Percentiles rank a stretch among this genome's conserved stretches.
Conservation (phyloP, 805 yeast genomes). For the Candida ponderosae region DNA sequence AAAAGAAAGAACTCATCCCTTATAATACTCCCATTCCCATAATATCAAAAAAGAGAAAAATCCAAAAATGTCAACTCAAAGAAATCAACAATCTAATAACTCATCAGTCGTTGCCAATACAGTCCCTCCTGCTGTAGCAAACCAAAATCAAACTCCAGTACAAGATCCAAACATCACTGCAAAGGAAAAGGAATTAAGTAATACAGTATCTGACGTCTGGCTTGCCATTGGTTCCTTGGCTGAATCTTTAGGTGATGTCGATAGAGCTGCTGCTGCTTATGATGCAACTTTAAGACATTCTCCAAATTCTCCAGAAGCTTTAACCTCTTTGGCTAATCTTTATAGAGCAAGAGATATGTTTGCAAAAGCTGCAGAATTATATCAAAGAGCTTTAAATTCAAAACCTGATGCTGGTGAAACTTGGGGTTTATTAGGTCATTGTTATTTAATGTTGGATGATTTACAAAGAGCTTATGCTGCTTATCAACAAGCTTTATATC, state of each 20-base stretch:
- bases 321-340: slow-evolving; percentile 80
- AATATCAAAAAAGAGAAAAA: no score
- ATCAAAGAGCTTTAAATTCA: slow-evolving; percentile 75
- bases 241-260: slow-evolving; percentile 81
- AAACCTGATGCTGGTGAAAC: slow-evolving; percentile 90
- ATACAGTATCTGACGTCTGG: slow-evolving; percentile 79
- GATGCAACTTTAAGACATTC: slow-evolving; percentile 82
- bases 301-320: slow-evolving; percentile 79
- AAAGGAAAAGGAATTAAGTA: slow-evolving; percentile 24
- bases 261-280: slow-evolving; percentile 81
- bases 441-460: slow-evolving; percentile 94
- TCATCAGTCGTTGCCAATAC: no score
- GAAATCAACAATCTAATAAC: no score
- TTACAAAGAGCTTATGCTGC: slow-evolving; percentile 93
- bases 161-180: slow-evolving; percentile 24
- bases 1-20: no score
- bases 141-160: neutral
- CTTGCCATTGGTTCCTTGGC: slow-evolving; percentile 83
- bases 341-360: slow-evolving; percentile 87
- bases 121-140: neutral
- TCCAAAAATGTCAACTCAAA: no score
- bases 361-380: slow-evolving; percentile 89
- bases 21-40: no score
- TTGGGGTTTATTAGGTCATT: slow-evolving; percentile 96
- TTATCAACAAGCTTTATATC: slow-evolving; percentile 91